Conservation (phyloP, 2,329 filamentous ascomycete species). For the Talaromyces sp. region DNA sequence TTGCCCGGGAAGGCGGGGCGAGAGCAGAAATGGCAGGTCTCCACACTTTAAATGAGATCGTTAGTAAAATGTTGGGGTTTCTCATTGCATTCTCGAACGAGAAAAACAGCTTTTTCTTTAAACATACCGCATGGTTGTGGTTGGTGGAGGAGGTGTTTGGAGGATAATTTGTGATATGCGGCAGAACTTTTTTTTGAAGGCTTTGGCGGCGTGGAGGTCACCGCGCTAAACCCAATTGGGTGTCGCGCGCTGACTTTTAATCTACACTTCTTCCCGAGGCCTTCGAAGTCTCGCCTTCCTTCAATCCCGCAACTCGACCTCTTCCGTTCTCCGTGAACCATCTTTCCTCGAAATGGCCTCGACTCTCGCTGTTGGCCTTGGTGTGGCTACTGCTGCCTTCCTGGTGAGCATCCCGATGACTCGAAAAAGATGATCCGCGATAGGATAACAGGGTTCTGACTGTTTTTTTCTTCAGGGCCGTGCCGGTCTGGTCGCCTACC, state of each 20-base stretch:
- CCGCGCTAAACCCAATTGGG: conserved; percentile 38
- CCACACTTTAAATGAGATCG: conserved; percentile 40
- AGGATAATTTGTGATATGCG: conserved; percentile 7
- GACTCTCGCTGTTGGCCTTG: conserved; percentile 47
- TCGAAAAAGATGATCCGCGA: not conserved
- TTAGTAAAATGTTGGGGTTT: not conserved
- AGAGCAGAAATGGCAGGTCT: conserved; percentile 73
- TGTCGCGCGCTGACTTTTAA: conserved; percentile 40
- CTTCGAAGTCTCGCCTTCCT: conserved; percentile 13
- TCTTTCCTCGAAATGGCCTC: conserved; percentile 42
- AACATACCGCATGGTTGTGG: conserved; percentile 30
- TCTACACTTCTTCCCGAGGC: conserved; percentile 15
- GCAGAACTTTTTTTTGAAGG: conserved; percentile 29
- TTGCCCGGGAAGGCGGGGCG: conserved; percentile 67
- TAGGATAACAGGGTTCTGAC: conserved; percentile 10
- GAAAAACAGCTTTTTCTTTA: not conserved
- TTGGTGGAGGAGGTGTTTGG: conserved; percentile 17
- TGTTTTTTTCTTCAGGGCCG: conserved; percentile 66
- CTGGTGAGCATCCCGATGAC: conserved; percentile 62
- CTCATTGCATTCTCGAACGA: not conserved
- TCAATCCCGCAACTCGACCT: conserved; percentile 5
- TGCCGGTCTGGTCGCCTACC: conserved; percentile 85
- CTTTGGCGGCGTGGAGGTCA: conserved; percentile 30
- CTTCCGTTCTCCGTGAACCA: conserved; percentile 1
- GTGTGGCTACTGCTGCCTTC: conserved; percentile 66